Base-by-base conservation (phyloP, 176 grass and related monocot genomes). In the Ensete glaucum region DNA sequence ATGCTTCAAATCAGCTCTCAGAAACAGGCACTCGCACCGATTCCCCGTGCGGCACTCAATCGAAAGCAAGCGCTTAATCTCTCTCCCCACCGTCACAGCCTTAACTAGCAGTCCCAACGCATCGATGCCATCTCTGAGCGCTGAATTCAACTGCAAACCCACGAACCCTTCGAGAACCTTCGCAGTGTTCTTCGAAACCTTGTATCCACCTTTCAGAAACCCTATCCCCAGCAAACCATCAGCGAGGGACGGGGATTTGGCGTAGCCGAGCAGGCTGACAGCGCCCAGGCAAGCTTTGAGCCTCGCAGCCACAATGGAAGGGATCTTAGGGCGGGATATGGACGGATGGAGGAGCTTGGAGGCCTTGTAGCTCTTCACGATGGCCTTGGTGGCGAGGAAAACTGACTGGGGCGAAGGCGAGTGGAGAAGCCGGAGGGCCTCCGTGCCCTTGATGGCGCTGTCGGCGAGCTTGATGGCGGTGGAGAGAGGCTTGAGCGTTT, bases 81-180 rank as follows among this genome's bases (percentile, higher is more conserved):
- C 89, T 59, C 78, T 86, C 2, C 65, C 77, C 50, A 96, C 83
- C 1, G 85, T 83, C 1, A 83, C 87, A 29, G 87, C 84, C 80
- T 87, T 90, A 77, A 96, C 79, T 53, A 96, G 80, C 19, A 92
- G 73, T 1, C 87, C 89, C 25, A 96, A 78, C 22, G 87, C 81
- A 67, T 88, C 93, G 48, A 92, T 34, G 17, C 83, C 83, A 17
- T 71, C 85, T 64, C 81, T 82, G 34, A 96, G 75, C 0, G 85
- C 90, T 81, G 88, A 92, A 81, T 92, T 81, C 24, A 96, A 82
- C 82, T 92, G 93, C 23, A 92, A 85, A 9, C 93, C 89, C 2
- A 88, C 85, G 78, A 96, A 96, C 9, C 89, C 85, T 79, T 96
- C 93, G 10, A 96, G 54, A 84, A 96, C 72, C 72, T 92, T 92